Base-by-base conservation (phyloP, 2,329 filamentous ascomycete genomes). In the Botrytis cinerea region DNA sequence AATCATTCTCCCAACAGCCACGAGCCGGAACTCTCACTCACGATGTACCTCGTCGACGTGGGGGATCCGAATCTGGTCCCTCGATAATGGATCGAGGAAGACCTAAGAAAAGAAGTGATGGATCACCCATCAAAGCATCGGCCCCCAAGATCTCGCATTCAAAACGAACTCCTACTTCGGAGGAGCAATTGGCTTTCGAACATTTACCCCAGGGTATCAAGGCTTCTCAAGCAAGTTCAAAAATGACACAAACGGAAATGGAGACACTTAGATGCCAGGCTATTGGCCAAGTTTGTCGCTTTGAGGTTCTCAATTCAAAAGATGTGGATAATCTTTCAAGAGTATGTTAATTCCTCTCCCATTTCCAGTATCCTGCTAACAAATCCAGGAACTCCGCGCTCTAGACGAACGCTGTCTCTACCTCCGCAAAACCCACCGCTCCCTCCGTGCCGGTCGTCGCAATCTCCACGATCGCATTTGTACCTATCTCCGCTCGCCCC, bases 361-460 rank as follows among this genome's bases (percentile, higher is more conserved):
- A 40, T 48, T 25, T 22, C 16, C 5, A 18, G n/a, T 20, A 8
- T 48, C 3, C 64, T 16, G 64, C 73, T 69, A 70, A 77, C 43
- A 70, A 20, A 35, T 40, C 38, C 45, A 91, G 88, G 93, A 95
- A 83, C 89, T 94, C 71, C 89, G 90, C 68, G 89, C 87, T 73
- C 85, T 95, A n/a, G 92, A 95, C 78, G 91, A 93, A 80, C 89
- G 92, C 73, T 92, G 91, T 72, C 91, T 94, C 77, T 94, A 94
- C 79, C 88, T 95, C 67, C 90, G 92, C 64, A 91, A 89, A 75
- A 95, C 92, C 0, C 93, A 94, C 82, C 91, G 88, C 70, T 93
- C 91, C 8, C 87, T 95, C 25, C 88, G 92, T 22, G 87, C 90
- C n/a, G 92, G 92, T 1, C 90, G 93, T 43, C 91, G 92, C 76